Base-by-base conservation (phyloP, 2,329 filamentous ascomycete species). In the Botrytis pseudocinerea region DNA sequence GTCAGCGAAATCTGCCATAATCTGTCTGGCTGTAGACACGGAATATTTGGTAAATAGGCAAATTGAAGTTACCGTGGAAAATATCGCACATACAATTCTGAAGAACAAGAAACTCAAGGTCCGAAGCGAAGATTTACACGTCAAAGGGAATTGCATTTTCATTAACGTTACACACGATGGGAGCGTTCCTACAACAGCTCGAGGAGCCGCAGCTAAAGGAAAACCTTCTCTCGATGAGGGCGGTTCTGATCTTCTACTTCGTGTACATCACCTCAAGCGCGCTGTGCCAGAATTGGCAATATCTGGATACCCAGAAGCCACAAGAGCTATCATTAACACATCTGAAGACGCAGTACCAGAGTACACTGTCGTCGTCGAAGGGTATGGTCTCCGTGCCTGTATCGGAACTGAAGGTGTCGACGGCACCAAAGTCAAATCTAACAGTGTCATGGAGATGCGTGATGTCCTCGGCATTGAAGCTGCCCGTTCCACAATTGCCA, bases 401-500 rank as follows among this genome's bases (percentile, higher is more conserved):
- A 97, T 99, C 91, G 97, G 91, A 16, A 99, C 96, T 0, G 92
- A 95, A 75, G 96, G 96, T 76, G 93, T 99, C 8, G 87, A 97
- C 72, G 94, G 95, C 72, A 91, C 89, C 32, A 85, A 87, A 77
- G 92, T 91, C 4, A 88, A 87, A 14, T 91, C 92, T 75, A 99
- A 99, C 85, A 94, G 91, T 79, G 91, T 99, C 77, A 93, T 98
- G 88, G 96, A 99, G 83, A 92, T 91, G 78, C 87, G 89, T 51
- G 90, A 96, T 38, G 91, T 98, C 0, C 89, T 99, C 5, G 96
- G 96, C 68, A 98, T 99, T 78, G 96, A 99, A 85, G 96, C 96
- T 0, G 96, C 96, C 4, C 90, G 95, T 74, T 89, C 88, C 5
- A 97, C 95, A 10, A 98, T 99, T 80, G 93, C 96, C 68, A 85